phyloP scores from a whole-genome alignment of 371 early-diverging fungal genomes.

The Mortierella sp. region DNA sequence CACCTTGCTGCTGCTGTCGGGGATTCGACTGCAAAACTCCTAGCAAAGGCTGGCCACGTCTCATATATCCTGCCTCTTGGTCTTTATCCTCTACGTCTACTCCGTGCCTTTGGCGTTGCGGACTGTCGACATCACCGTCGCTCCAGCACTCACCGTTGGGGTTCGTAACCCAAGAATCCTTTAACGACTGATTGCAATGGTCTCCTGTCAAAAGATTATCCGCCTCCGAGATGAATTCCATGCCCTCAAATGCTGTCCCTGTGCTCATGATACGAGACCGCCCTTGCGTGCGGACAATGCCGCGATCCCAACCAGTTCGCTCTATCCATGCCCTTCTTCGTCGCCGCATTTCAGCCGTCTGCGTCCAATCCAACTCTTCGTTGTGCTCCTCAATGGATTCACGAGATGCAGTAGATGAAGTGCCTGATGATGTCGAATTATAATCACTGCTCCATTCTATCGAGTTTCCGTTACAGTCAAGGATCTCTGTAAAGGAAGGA shows the following conservation, averaged over 20 bases:
- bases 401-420: slow-evolving; percentile 30
- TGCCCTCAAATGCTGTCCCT: slow-evolving; percentile 48
- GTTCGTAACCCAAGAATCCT: slow-evolving; percentile 45
- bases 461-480: slow-evolving; percentile 48
- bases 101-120: slow-evolving; percentile 8
- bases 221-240: slow-evolving; percentile 42
- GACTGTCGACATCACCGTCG: slow-evolving; percentile 32
- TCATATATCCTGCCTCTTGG: slow-evolving; percentile 6
- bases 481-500: slow-evolving; percentile 32
- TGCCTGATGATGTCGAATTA: slow-evolving; percentile 21
- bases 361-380: slow-evolving; percentile 18
- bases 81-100: slow-evolving; percentile 44
- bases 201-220: slow-evolving; percentile 22
- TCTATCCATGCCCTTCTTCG: slow-evolving; percentile 7
- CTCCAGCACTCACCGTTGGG: slow-evolving; percentile 56
- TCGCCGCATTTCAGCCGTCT: neutral
- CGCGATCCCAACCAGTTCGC: slow-evolving; percentile 10
- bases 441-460: slow-evolving; percentile 31
- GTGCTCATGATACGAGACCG: slow-evolving; percentile 41
- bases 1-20: neutral
- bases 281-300: slow-evolving; percentile 24
- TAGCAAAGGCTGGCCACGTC: slow-evolving; percentile 14
- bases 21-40: slow-evolving; percentile 22
- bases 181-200: slow-evolving; percentile 33
- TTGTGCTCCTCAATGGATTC: slow-evolving; percentile 21